phyloP scores from a whole-genome alignment of 257 asterid species.

The Nicotiana knightiana region DNA sequence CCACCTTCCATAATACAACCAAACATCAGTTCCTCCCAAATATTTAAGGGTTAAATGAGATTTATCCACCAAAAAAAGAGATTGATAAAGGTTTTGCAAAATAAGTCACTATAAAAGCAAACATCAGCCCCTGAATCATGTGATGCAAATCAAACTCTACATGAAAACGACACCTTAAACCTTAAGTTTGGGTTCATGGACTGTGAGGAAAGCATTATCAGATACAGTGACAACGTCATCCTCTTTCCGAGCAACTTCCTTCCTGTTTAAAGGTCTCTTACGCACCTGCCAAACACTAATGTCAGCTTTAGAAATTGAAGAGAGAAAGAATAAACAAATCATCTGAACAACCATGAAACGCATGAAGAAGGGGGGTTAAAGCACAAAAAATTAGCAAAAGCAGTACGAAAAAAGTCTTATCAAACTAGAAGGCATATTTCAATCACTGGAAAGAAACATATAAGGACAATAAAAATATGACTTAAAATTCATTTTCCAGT shows the following conservation, averaged over 20 bases:
- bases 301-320: not conserved
- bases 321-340: not conserved
- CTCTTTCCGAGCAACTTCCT: constrained; percentile 85
- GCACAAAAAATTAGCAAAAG: not conserved
- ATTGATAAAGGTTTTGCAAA: not conserved
- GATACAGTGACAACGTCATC: constrained; percentile 85
- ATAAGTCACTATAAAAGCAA: not conserved
- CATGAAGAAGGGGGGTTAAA: not conserved
- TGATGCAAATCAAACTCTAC: not conserved
- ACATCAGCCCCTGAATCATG: not conserved
- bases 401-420: not conserved
- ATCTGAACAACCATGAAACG: not conserved
- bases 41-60: not conserved
- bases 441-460: not conserved
- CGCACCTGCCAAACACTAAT: constrained; percentile 63
- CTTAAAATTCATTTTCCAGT: not conserved
- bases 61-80: not conserved
- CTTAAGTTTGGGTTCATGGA: constrained; percentile 95
- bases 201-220: constrained; percentile 70
- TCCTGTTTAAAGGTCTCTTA: constrained; percentile 95
- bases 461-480: not conserved
- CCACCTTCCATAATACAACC: constrained; percentile 58
- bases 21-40: constrained; percentile 26
- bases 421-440: not conserved
- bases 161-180: constrained; percentile 25